phyloP scores from a whole-genome alignment of 352 stramenopile genomes.

The Ophiocytium majus region DNA sequence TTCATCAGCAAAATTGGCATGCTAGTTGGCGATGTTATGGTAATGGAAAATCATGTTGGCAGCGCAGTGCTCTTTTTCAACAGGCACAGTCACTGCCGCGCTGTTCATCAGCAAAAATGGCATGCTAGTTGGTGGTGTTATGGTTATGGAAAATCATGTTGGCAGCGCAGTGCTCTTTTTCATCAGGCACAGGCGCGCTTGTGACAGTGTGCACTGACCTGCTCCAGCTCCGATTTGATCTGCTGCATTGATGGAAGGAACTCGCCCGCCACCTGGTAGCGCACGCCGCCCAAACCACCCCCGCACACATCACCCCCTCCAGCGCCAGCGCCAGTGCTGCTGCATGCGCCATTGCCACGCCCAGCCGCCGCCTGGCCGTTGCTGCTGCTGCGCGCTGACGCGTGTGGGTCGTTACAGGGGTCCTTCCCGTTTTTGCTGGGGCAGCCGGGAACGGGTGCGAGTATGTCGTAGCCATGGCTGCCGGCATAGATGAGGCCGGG shows the following conservation, averaged over 20 bases:
- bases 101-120: background rate
- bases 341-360: too few species aligned
- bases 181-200: too few species aligned
- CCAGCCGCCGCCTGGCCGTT: background rate
- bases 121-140: background rate
- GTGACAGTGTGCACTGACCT: too few species aligned
- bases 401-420: background rate
- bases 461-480: constrained; percentile 82
- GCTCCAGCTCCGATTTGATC: constrained; percentile 39
- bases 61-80: too few species aligned
- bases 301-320: too few species aligned
- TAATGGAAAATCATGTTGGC: too few species aligned
- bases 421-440: background rate
- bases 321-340: background rate
- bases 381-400: too few species aligned
- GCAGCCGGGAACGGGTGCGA: constrained; percentile 63
- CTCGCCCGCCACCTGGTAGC: constrained; percentile 54
- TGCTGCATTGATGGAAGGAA: constrained; percentile 41
- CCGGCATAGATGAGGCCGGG: constrained; percentile 79
- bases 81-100: background rate
- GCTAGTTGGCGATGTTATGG: background rate
- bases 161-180: too few species aligned
- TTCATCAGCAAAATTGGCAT: background rate
- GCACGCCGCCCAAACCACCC: constrained; percentile 20
- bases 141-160: too few species aligned